A percentile compares a stretch with the other conserved stretches of the same genome.
Evolutionary conservation across 2,329 filamentous ascomycete species (phyloP).

Genomic region (Alternaria triticimaculans): DNA sequence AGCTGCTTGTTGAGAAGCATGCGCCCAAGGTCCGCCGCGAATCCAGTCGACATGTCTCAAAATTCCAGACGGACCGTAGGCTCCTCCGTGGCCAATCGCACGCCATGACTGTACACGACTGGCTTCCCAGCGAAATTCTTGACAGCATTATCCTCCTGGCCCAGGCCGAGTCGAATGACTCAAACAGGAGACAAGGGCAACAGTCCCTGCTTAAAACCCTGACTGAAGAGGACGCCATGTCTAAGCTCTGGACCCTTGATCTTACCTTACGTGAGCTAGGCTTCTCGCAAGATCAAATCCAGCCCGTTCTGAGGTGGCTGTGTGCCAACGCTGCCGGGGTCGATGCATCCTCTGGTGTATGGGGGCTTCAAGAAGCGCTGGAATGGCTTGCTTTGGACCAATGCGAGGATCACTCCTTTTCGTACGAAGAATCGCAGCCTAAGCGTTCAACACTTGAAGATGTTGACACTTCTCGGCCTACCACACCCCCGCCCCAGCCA

Average conservation of each 20-base stretch:
- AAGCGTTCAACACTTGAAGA: slow-evolving; percentile 25
- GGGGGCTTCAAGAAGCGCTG: slow-evolving; percentile 86
- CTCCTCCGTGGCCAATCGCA: slow-evolving; percentile 81
- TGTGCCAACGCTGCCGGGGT: slow-evolving; percentile 44
- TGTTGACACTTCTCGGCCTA: slow-evolving; percentile 33
- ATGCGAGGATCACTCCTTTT: slow-evolving; percentile 70
- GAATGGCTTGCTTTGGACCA: slow-evolving; percentile 90
- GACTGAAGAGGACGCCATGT: slow-evolving; percentile 77
- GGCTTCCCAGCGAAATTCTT: slow-evolving; percentile 81
- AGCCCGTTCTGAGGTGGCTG: slow-evolving; percentile 43
- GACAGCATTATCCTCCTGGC: slow-evolving; percentile 78
- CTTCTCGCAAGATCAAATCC: slow-evolving; percentile 60
- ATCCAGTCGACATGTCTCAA: slow-evolving; percentile 74
- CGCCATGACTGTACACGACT: slow-evolving; percentile 73
- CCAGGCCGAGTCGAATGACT: slow-evolving; percentile 64
- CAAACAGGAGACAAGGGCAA: slow-evolving; percentile 55
- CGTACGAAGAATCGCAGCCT: slow-evolving; percentile 62
- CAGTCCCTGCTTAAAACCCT: slow-evolving; percentile 51
- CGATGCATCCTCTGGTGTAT: slow-evolving; percentile 69
- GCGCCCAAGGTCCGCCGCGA: slow-evolving; percentile 80
- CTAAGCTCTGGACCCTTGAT: slow-evolving; percentile 84
- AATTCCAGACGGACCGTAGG: slow-evolving; percentile 84
- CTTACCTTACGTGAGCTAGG: slow-evolving; percentile 72
- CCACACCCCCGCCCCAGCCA: slow-evolving; percentile 11
- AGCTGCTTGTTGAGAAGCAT: slow-evolving; percentile 84